These are phyloP conservation scores for Pleurotus sapidus DNA, from an alignment of 768 basidiomycete species.

Conservation along the genomic window DNA sequence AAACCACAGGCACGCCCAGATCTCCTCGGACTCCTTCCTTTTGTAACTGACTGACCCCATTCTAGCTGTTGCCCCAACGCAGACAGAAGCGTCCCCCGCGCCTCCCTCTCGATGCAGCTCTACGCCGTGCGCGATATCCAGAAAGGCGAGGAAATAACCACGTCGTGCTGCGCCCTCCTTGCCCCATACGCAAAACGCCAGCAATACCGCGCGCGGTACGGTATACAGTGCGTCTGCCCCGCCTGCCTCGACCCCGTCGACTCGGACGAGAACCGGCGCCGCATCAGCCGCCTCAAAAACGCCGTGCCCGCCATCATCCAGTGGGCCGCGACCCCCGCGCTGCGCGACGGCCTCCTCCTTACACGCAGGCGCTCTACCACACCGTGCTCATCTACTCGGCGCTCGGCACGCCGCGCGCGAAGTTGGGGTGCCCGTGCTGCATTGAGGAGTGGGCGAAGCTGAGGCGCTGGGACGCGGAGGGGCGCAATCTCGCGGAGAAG, in stretches of 20 bases:
- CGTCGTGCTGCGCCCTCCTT: conserved; percentile 19
- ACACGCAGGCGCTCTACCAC: neutral
- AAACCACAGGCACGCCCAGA: conserved; percentile 19
- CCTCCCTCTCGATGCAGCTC: conserved; percentile 25
- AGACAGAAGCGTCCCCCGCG: conserved; percentile 15
- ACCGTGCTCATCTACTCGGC: neutral
- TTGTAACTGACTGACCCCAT: neutral
- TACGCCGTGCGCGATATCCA: conserved; percentile 25
- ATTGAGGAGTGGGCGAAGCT: neutral
- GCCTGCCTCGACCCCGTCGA: neutral
- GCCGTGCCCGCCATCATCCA: neutral
- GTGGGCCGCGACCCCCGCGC: neutral
- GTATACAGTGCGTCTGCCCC: conserved; percentile 28
- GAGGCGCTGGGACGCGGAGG: neutral
- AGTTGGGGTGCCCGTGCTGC: neutral
- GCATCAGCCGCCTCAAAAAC: neutral
- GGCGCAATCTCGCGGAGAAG: too few species aligned
- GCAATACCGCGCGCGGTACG: conserved; percentile 22
- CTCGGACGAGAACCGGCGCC: neutral
- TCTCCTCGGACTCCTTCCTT: conserved; percentile 2
- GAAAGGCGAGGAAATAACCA: conserved; percentile 30
- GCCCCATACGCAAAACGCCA: conserved; percentile 19
- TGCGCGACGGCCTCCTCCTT: neutral
- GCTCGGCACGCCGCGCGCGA: neutral
- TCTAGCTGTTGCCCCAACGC: conserved; percentile 23